Conservation (phyloP, 1,284 basidiomycete genomes). For the Apiotrichum sp. region DNA sequence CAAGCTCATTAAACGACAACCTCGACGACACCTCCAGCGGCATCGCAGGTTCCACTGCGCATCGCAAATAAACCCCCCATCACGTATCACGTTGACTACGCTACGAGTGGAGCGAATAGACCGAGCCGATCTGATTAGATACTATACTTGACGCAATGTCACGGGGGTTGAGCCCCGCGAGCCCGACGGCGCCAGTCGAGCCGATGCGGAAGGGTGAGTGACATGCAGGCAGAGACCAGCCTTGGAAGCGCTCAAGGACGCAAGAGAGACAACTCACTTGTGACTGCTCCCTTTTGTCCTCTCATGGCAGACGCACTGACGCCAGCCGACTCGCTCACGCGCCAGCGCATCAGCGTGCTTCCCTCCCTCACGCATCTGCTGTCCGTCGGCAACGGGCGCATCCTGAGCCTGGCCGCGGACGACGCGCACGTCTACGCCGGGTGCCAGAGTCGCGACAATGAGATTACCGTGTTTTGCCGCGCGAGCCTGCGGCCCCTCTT, state of each 20-base stretch:
- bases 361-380: constrained; percentile 44
- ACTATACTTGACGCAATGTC: too few species aligned
- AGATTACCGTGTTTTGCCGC: constrained; percentile 68
- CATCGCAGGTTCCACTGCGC: too few species aligned
- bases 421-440: constrained; percentile 72
- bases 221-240: too few species aligned
- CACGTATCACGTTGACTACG: too few species aligned
- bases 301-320: not conserved
- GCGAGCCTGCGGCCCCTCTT: constrained; percentile 61
- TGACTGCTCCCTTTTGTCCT: too few species aligned
- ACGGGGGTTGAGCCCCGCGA: not conserved
- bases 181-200: not conserved
- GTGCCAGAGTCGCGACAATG: constrained; percentile 69
- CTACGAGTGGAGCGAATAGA: too few species aligned
- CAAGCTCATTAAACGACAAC: too few species aligned
- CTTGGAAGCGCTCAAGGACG: too few species aligned
- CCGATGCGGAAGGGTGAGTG: constrained; percentile 3
- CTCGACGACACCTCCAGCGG: too few species aligned
- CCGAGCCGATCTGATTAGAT: too few species aligned
- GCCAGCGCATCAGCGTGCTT: constrained; percentile 40
- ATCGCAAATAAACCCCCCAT: too few species aligned
- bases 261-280: too few species aligned
- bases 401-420: constrained; percentile 69
- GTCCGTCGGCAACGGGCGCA: constrained; percentile 43
- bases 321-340: constrained; percentile 38